phyloP scores from a whole-genome alignment of 2,329 filamentous ascomycete genomes.

The Diaporthe longicolla region DNA sequence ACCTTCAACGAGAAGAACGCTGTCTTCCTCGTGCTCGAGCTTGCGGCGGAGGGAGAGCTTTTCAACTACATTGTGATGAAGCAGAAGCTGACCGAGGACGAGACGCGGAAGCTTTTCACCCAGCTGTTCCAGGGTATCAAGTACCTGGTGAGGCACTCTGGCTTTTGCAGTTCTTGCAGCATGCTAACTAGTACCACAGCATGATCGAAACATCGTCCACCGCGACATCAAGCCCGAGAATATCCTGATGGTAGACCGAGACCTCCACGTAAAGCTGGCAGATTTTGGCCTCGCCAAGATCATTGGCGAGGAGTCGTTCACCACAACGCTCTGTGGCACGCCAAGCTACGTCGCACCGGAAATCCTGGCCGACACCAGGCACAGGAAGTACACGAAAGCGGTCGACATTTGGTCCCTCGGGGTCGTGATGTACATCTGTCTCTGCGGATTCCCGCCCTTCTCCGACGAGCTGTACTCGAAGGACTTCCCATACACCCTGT shows the following conservation, averaged over 20 bases:
- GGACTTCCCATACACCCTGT: conserved; percentile 88
- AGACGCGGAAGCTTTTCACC: conserved; percentile 88
- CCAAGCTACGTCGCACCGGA: conserved; percentile 97
- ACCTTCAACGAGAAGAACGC: conserved; percentile 93
- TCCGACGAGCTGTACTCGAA: conserved; percentile 89
- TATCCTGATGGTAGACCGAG: conserved; percentile 88
- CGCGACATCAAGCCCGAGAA: conserved; percentile 99
- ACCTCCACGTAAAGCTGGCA: conserved; percentile 89
- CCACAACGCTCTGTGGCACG: conserved; percentile 95
- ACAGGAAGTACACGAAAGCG: conserved; percentile 92
- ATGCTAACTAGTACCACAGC: conserved; percentile 67
- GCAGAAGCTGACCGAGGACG: conserved; percentile 86
- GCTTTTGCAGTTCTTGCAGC: neutral
- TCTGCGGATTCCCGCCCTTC: conserved; percentile 97
- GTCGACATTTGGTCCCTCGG: conserved; percentile 98
- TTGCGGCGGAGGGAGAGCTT: conserved; percentile 92
- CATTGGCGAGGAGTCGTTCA: conserved; percentile 98
- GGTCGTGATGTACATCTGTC: conserved; percentile 97
- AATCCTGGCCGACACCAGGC: conserved; percentile 85
- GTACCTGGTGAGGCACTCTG: conserved; percentile 79
- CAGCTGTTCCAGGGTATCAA: conserved; percentile 96
- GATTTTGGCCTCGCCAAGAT: conserved; percentile 99
- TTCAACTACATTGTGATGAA: conserved; percentile 97
- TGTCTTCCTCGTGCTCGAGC: conserved; percentile 91
- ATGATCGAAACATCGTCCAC: conserved; percentile 97